Evolutionary conservation across 257 asterid species (phyloP).

Genomic region (Verbena officinalis): DNA sequence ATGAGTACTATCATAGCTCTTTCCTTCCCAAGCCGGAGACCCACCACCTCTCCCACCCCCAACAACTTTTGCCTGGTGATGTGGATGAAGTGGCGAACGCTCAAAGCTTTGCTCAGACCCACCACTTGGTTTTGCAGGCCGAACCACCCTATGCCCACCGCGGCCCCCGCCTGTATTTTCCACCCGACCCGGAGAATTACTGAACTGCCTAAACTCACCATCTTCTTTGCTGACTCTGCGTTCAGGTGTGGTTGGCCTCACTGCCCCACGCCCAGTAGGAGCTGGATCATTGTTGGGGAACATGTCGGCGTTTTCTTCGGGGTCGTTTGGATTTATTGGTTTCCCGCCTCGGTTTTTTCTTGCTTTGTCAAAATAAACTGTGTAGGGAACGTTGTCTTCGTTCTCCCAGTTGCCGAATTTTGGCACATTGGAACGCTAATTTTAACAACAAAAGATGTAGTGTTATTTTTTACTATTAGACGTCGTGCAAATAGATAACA

Average conservation of each 20-base stretch:
- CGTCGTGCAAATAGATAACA: neutral
- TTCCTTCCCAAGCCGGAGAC: conserved; percentile 72
- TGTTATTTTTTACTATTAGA: neutral
- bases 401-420: conserved; percentile 84
- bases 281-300: conserved; percentile 38
- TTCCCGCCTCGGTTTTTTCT: conserved; percentile 70
- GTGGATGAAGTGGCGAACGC: conserved; percentile 73
- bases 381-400: conserved; percentile 69
- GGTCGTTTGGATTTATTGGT: conserved; percentile 79
- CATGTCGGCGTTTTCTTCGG: conserved; percentile 64
- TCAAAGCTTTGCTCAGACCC: conserved; percentile 74
- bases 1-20: conserved; percentile 54
- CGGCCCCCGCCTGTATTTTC: conserved; percentile 54
- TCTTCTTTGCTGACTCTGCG: conserved; percentile 49
- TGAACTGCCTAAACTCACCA: conserved; percentile 39
- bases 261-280: conserved; percentile 34
- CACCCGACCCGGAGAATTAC: conserved; percentile 43
- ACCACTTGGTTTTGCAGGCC: conserved; percentile 46
- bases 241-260: conserved; percentile 29
- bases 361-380: conserved; percentile 72
- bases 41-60: conserved; percentile 42
- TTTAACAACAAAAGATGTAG: neutral
- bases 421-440: conserved; percentile 72
- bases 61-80: conserved; percentile 44
- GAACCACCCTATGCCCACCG: conserved; percentile 39